A percentile compares a stretch with the other conserved stretches of the same genome.
Conservation (phyloP, 1,284 basidiomycete species). For the Tylopilus sp. region DNA sequence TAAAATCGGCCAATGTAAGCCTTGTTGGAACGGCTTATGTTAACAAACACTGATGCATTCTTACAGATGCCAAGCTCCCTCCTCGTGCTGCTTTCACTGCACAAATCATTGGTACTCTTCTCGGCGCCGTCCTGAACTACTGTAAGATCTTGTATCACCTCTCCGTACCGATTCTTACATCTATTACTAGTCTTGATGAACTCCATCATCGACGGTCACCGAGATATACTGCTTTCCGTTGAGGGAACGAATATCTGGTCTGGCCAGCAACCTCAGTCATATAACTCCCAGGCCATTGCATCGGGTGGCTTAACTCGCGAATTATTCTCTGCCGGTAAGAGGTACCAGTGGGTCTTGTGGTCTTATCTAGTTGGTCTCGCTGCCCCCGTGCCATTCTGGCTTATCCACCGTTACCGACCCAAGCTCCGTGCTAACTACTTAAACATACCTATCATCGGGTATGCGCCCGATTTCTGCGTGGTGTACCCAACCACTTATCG, state of each 20-base stretch:
- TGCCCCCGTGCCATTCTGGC: slow-evolving; percentile 54
- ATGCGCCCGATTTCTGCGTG: not conserved
- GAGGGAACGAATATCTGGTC: slow-evolving; percentile 61
- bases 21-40: slow-evolving; percentile 2
- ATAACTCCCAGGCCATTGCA: slow-evolving; percentile 60
- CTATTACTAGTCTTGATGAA: slow-evolving; percentile 45
- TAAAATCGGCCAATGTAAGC: slow-evolving; percentile 55
- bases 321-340: slow-evolving; percentile 50
- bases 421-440: slow-evolving; percentile 41
- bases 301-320: slow-evolving; percentile 60
- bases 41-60: not conserved
- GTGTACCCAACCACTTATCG: not conserved
- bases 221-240: slow-evolving; percentile 43
- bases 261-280: slow-evolving; percentile 51
- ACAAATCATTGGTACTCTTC: slow-evolving; percentile 49
- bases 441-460: slow-evolving; percentile 46
- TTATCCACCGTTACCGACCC: slow-evolving; percentile 42
- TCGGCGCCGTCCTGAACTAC: slow-evolving; percentile 51
- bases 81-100: slow-evolving; percentile 61
- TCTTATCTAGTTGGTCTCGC: slow-evolving; percentile 52
- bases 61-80: slow-evolving; percentile 57
- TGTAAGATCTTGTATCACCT: slow-evolving; percentile 27
- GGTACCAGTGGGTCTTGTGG: slow-evolving; percentile 56
- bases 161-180: not conserved
- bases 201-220: slow-evolving; percentile 51